phyloP scores from a whole-genome alignment of 305 asterid species.

The Fraxinus floribunda region DNA sequence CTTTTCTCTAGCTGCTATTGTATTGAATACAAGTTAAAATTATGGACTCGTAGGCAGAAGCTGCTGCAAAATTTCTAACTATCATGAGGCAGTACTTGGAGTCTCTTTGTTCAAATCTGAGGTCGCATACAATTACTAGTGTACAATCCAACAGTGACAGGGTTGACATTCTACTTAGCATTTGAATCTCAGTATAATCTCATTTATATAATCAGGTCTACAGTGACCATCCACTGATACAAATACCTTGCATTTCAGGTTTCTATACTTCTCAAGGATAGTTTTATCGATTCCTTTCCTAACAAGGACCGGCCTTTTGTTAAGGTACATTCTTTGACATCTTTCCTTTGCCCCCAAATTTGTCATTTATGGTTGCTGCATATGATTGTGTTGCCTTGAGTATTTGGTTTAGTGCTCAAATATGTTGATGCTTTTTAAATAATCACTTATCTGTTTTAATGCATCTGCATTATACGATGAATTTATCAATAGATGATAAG shows the following conservation, averaged over 20 bases:
- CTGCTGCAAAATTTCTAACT: conserved; percentile 60
- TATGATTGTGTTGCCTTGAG: not conserved
- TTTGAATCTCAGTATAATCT: conserved; percentile 9
- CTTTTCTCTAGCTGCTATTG: not conserved
- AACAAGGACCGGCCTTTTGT: conserved; percentile 60
- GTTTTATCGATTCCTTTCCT: conserved; percentile 77
- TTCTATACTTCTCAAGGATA: conserved; percentile 80
- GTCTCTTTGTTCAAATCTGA: conserved; percentile 75
- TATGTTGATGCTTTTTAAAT: not conserved
- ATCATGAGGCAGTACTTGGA: conserved; percentile 68
- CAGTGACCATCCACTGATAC: conserved; percentile 1
- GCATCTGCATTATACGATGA: not conserved
- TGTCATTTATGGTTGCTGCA: not conserved
- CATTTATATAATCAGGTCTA: not conserved
- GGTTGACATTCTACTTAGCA: conserved; percentile 42
- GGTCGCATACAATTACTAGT: conserved; percentile 79
- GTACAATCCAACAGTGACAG: conserved; percentile 75
- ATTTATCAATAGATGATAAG: not conserved
- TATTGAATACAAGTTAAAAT: not conserved
- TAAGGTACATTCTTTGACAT: conserved; percentile 49
- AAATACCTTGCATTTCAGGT: conserved; percentile 52
- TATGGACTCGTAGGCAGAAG: conserved; percentile 59
- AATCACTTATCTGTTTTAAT: not conserved
- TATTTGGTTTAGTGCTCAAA: not conserved
- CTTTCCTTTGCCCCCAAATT: conserved; percentile 5